Base-by-base conservation (phyloP, 75 land plant species). In the Larix kaempferi region DNA sequence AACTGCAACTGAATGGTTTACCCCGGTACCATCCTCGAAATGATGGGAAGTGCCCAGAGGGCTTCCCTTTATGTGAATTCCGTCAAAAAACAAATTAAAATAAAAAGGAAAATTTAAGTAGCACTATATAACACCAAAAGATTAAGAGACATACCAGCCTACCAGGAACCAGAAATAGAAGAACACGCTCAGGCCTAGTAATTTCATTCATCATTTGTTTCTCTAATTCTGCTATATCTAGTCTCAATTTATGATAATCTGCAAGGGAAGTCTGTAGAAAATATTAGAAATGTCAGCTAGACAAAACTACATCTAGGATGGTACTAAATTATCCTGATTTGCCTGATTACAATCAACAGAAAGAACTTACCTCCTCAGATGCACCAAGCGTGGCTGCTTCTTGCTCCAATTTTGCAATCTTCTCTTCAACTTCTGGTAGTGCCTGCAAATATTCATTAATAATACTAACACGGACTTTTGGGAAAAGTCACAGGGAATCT, bases 191-290 rank as follows among this genome's bases (percentile, higher is more conserved):
- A 54, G 97, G 99, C 64, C 94, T 82, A 41, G 87, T 80, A 64
- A 96, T 90, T 80, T 96, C 97, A 57, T 87, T 63, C 99, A 94
- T 96, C 87, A 96, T 81, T 82, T 90, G 84, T 83, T 85, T 92
- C 82, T 96, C 97, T 73, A 94, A 84, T 69, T 89, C 78, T 17
- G 89, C 88, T 57, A 91, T 74, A 14, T 71, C 75, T 75, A 91
- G 77, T 74, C 84, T 83, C 77, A 96, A 73, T 60, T 85, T 88
- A 75, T 96, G 95, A 74, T 92, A 96, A 35, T 94, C 97, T 71
- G 93, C 88, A 80, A 94, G 83, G 29, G 91, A 86, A 60, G 87
- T 85, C 99, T 96, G 80, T 12, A 78, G n/a, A 61, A 74, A 52
- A 49, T 35, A 61, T 60, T 55, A 29, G 25, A 13, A 54, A 5